Percentiles rank a stretch among this genome's conserved stretches.
phyloP scores from a whole-genome alignment of 495 filamentous ascomycete species.

The Sordaria brevicollis region DNA sequence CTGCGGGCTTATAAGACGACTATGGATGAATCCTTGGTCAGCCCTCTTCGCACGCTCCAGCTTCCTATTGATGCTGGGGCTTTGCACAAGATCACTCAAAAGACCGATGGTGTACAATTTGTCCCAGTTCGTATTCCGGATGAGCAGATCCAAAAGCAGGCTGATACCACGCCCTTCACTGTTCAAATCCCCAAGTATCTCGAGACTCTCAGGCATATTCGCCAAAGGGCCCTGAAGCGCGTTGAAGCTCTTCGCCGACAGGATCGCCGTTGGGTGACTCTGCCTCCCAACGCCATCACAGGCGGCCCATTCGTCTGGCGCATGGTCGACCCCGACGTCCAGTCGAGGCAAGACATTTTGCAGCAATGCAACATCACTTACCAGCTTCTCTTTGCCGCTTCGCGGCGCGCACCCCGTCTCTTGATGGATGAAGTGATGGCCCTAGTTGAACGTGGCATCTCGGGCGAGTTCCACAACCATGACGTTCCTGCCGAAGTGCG shows the following conservation, averaged over 20 bases:
- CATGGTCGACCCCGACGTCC: neutral
- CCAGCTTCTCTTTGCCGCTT: constrained; percentile 2
- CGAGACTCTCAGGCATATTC: neutral
- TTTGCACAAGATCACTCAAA: neutral
- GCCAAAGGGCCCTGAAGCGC: neutral
- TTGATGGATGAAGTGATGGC: constrained; percentile 1
- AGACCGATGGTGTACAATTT: constrained; percentile 7
- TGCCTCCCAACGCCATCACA: constrained; percentile 9
- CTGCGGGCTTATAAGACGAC: constrained; percentile 17
- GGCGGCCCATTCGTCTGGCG: constrained; percentile 12
- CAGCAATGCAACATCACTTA: neutral
- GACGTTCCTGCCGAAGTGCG: neutral
- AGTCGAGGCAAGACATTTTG: constrained; percentile 7
- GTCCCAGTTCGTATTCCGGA: neutral
- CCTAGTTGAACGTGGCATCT: neutral
- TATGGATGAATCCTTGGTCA: constrained; percentile 12
- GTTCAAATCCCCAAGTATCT: constrained; percentile 1
- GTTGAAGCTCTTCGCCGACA: neutral
- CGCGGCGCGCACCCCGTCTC: neutral
- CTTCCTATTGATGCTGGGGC: constrained; percentile 13
- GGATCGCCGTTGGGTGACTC: neutral
- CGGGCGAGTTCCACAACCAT: neutral
- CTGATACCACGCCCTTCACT: constrained; percentile 13
- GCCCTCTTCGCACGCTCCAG: constrained; percentile 18
- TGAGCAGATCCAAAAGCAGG: constrained; percentile 1